Conservation (phyloP, 257 asterid genomes). For the Galeopsis tetrahit region DNA sequence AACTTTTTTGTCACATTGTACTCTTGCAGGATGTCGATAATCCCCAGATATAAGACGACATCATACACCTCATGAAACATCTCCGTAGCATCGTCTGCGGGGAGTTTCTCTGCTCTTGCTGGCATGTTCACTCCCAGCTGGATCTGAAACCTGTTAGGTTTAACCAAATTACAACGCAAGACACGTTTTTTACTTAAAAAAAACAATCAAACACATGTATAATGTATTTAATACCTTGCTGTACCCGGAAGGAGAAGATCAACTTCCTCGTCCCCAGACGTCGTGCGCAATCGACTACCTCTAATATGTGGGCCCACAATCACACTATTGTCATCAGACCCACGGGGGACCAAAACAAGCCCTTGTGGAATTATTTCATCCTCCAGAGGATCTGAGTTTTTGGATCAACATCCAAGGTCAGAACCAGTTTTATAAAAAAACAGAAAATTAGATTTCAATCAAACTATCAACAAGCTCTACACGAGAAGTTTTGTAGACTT, state of each 20-base stretch:
- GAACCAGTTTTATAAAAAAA: background rate
- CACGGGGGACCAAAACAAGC: conserved; percentile 92
- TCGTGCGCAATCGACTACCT: conserved; percentile 86
- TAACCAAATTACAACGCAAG: conserved; percentile 12
- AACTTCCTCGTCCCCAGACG: conserved; percentile 92
- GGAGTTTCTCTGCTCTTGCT: conserved; percentile 86
- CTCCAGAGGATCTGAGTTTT: conserved; percentile 69
- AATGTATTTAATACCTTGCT: conserved; percentile 64
- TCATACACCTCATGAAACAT: conserved; percentile 89
- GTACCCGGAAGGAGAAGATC: conserved; percentile 99
- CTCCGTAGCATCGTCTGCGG: conserved; percentile 43
- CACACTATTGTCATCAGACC: conserved; percentile 60
- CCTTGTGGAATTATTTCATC: conserved; percentile 93
- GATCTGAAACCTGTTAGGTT: conserved; percentile 76
- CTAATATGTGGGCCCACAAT: conserved; percentile 87
- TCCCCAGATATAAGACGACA: conserved; percentile 86
- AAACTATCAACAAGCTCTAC: background rate
- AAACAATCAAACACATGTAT: no score
- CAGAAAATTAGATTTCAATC: background rate
- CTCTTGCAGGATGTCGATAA: conserved; percentile 95
- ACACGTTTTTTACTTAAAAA: no score
- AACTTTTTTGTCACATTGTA: conserved; percentile 86
- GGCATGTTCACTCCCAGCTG: conserved; percentile 99
- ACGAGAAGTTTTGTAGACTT: background rate
- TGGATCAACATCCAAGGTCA: conserved; percentile 30